Evolutionary conservation across 2,329 filamentous ascomycete species (phyloP), one percentile per base, ranked within the genome.

Genomic region (Colletotrichum spinosum): DNA sequence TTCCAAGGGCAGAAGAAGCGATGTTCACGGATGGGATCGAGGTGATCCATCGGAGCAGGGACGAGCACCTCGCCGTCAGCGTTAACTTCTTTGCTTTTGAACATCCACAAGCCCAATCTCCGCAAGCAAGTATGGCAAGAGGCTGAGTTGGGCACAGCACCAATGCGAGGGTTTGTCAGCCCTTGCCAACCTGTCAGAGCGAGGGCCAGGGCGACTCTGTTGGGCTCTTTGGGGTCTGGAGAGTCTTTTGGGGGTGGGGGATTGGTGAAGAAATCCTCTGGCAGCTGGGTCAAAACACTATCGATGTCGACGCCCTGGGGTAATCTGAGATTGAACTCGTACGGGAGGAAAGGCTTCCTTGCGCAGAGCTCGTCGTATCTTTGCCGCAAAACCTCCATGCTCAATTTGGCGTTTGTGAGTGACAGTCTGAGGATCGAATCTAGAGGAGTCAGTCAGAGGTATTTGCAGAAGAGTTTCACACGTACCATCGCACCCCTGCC

Each of bases 61-160:
- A 86, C 82, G 10, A 90, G 76, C 9, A 89, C 79, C 41, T 83
- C 77, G 0, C 83, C 83, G 13, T 79, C 77, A 1, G 81, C 79
- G 63, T 87, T 84, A 37, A 91, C 85, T 71, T 88, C 86, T 76
- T 90, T 94, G 76, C 89, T 90, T 72, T 89, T 91, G 76, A 97
- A 98, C 82, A 99, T 91, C 96, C 96, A 99, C 2, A 99, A 83
- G 0, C 96, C 96, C 0, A 98, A 83, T 2, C 94, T 89, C 65
- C 96, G 89, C 73, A 97, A 92, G 75, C 96, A 99, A 17, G 93
- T 92, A 64, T 90, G 86, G 76, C 96, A 99, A 5, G 89, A 89
- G 6, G 92, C 90, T 13, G 95, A 87, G 66, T 93, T 91, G 45
- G 90, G 88, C 25, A 91, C 87, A 2, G 88, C 78, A 74, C 89